Evolutionary conservation across 306 rosid species (phyloP).

Genomic region (Vachellia collinsii): DNA sequence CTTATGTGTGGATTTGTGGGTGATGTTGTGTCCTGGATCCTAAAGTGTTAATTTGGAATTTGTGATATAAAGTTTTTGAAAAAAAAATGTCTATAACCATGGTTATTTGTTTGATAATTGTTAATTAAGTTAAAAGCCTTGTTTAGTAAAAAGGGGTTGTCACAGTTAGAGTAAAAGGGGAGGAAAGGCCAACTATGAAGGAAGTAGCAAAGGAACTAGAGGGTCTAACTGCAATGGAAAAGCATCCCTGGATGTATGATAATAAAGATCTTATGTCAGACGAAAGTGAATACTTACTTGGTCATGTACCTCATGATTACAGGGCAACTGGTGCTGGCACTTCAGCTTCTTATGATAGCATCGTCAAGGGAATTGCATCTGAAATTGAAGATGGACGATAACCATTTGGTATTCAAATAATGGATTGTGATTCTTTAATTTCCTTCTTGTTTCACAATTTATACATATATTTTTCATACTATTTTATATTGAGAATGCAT

Average conservation of each 20-base stretch:
- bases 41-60: too few species aligned
- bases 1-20: too few species aligned
- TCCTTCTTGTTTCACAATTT: too few species aligned
- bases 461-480: too few species aligned
- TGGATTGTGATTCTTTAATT: too few species aligned
- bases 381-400: not conserved
- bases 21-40: too few species aligned
- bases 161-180: slow-evolving; percentile 47
- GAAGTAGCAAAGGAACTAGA: slow-evolving; percentile 55
- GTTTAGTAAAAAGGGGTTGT: too few species aligned
- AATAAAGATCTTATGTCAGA: not conserved
- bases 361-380: not conserved
- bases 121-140: too few species aligned
- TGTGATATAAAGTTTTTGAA: too few species aligned
- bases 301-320: not conserved
- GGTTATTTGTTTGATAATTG: too few species aligned
- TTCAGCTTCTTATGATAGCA: not conserved
- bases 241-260: slow-evolving; percentile 9
- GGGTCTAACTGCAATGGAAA: slow-evolving; percentile 21
- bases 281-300: not conserved
- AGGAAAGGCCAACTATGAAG: slow-evolving; percentile 20
- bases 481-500: too few species aligned
- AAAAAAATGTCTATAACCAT: too few species aligned
- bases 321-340: not conserved
- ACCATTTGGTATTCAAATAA: not conserved